Evolutionary conservation across 305 asterid genomes (phyloP).

Genomic region (Striga hermonthica): DNA sequence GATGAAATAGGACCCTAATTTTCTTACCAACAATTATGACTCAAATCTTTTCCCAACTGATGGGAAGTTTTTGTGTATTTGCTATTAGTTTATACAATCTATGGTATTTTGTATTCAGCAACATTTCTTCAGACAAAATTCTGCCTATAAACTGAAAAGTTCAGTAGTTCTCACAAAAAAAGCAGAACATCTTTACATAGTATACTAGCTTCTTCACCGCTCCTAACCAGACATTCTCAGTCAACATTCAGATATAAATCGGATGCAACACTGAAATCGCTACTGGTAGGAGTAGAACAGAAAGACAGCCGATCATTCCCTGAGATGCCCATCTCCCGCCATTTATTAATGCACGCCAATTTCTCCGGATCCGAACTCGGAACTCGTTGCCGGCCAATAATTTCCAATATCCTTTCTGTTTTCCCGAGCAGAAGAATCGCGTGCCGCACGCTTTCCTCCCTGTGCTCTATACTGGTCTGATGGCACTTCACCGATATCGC

Average conservation of each 20-base stretch:
- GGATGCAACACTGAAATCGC: slow-evolving; percentile 30
- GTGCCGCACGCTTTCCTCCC: slow-evolving; percentile 8
- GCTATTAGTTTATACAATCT: too few species aligned
- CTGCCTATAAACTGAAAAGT: too few species aligned
- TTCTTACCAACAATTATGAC: too few species aligned
- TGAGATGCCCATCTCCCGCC: slow-evolving; percentile 51
- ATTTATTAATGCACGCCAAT: slow-evolving; percentile 50
- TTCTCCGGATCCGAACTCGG: slow-evolving; percentile 47
- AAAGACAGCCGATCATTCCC: slow-evolving; percentile 27
- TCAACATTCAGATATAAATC: slow-evolving; percentile 47
- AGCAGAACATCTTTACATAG: too few species aligned
- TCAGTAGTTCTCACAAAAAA: too few species aligned
- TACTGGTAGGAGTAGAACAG: slow-evolving; percentile 35
- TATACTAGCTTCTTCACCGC: neutral
- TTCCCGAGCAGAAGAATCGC: slow-evolving; percentile 8
- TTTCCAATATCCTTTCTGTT: slow-evolving; percentile 1
- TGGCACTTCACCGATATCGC: neutral
- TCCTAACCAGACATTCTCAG: slow-evolving; percentile 27
- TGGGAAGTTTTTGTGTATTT: too few species aligned
- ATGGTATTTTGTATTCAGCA: too few species aligned
- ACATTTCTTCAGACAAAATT: too few species aligned
- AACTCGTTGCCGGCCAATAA: slow-evolving; percentile 35
- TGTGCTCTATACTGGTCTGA: neutral
- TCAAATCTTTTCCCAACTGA: too few species aligned
- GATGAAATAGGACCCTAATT: neutral